Percentiles rank a stretch among this genome's conserved stretches.
phyloP scores from a whole-genome alignment of 1,284 basidiomycete genomes.

The Omphalotus olearius region DNA sequence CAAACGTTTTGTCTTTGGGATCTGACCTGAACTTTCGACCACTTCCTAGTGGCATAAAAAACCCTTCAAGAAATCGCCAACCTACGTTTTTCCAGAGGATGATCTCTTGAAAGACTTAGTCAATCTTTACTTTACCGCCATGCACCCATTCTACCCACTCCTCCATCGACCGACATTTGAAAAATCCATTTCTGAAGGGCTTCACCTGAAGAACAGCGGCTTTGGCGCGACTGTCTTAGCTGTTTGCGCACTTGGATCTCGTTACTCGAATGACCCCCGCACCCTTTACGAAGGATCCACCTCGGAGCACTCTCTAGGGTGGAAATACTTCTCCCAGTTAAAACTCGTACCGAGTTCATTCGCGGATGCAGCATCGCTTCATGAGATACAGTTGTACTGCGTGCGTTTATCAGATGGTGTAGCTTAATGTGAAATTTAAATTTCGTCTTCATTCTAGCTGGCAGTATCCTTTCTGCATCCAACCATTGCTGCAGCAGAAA shows the following conservation, averaged over 20 bases:
- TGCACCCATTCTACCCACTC: conserved; percentile 15
- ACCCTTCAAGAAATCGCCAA: conserved; percentile 9
- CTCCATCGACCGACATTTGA: conserved; percentile 30
- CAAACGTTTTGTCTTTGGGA: neutral
- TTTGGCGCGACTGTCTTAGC: conserved; percentile 60
- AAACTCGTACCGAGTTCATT: conserved; percentile 42
- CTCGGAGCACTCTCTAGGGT: conserved; percentile 55
- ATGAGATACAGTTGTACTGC: conserved; percentile 53
- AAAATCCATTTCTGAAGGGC: conserved; percentile 20
- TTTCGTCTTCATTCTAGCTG: conserved; percentile 15
- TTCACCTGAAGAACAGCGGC: conserved; percentile 45
- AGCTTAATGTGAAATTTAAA: neutral
- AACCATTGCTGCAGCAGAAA: conserved; percentile 53
- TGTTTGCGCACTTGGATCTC: conserved; percentile 60
- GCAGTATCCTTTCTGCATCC: conserved; percentile 42
- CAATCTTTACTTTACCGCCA: conserved; percentile 4
- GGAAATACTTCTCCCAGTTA: conserved; percentile 72
- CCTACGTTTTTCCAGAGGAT: conserved; percentile 16
- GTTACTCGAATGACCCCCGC: conserved; percentile 55
- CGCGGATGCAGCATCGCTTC: conserved; percentile 46
- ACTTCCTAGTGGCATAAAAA: conserved; percentile 15
- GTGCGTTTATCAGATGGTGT: conserved; percentile 21
- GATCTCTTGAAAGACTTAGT: conserved; percentile 17
- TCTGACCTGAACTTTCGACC: conserved; percentile 1
- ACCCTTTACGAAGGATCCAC: conserved; percentile 39